Evolutionary conservation across 306 rosid genomes (phyloP), one percentile per base, ranked within the genome.

Genomic region (Lithocarpus polystachyus): DNA sequence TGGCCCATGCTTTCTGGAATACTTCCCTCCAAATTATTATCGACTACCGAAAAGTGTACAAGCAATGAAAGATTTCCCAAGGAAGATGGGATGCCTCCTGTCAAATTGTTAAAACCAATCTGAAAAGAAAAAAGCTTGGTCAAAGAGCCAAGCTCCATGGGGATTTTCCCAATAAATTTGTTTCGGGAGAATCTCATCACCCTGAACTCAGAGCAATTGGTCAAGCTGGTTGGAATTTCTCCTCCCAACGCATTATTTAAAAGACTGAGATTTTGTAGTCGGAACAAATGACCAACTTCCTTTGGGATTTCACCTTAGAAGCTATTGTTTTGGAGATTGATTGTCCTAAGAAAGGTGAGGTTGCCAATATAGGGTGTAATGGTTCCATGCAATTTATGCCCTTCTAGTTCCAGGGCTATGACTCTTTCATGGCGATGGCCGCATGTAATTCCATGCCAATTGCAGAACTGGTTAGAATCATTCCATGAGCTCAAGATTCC

Each of bases 21-120:
- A 9, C 13, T 67, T 7, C 84, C 87, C 6, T 5, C 60, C 24
- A 84, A 71, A 2, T 78, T 31, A 9, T 81, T 77, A 10, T 15
- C 2, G 0, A 2, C 3, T 1, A 24, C 0, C 0, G 5, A 0
- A 20, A 77, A 60, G 71, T 0, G 1, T 0, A 0, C 0, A 0
- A 77, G 71, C 2, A 62, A 51, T 2, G 85, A 60, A 20, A 84
- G 20, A 73, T 84, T 77, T 13, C 82, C 73, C 1, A 82, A 2
- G 1, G 70, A 67, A 5, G 68, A 2, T 73, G 86, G 82, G 13
- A 81, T 4, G 48, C 6, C 15, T 6, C 85, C 88, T 0, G 68
- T 74, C 1, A 81, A 56, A 37, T 69, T 81, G 29, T 80, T 84
- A 0, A 0, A 0, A 0, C 0, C 13, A 1, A 81, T 1, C 45